Evolutionary conservation across 768 basidiomycete species (phyloP), one percentile per base, ranked within the genome.

Genomic region (Termitomyces titanicus): DNA sequence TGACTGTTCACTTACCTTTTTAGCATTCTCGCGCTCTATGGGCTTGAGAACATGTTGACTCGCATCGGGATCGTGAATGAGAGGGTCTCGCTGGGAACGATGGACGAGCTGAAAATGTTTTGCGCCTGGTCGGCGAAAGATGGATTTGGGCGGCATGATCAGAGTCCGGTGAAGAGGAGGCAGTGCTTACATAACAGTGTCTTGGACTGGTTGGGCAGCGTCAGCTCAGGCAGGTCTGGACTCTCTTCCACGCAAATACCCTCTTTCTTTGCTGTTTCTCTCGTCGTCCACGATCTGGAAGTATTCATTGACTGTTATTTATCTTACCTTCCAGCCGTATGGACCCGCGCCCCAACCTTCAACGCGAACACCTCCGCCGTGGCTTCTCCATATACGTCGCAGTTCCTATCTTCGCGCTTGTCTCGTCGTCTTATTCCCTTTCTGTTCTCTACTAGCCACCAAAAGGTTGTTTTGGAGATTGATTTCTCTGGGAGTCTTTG

Each of bases 101-200:
- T 98, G 94, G 20, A 99, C 95, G 37, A 99, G 89, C 74, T 98
- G 95, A 63, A 96, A 98, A 68, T 98, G 95, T 65, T 87, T 85
- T 53, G 89, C 86, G 20, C 91, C 92, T 8, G 96, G 91, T 61
- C 86, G 87, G 56, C 93, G 85, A 75, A 92, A 99, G 60, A 94
- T 81, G 13, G 94, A 95, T 73, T 88, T 92, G 61, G 79, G 74
- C 37, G 89, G 80, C 89, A 92, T 92, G 62, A 56, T 49, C 67
- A 15, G 48, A 37, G 59, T 57, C 54, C 54, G 53, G 61, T 63
- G 61, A 59, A 46, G 61, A 61, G 64, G 58, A 54, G 37, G 47
- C 47, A n/a, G 53, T 59, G 63, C 44, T 73, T 73, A 73, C 70
- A 66, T 74, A 74, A 64, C 13, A 65, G 42, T 57, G 58, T 60